Conservation (phyloP, 2,329 filamentous ascomycete genomes). For the Epichloe typhina region DNA sequence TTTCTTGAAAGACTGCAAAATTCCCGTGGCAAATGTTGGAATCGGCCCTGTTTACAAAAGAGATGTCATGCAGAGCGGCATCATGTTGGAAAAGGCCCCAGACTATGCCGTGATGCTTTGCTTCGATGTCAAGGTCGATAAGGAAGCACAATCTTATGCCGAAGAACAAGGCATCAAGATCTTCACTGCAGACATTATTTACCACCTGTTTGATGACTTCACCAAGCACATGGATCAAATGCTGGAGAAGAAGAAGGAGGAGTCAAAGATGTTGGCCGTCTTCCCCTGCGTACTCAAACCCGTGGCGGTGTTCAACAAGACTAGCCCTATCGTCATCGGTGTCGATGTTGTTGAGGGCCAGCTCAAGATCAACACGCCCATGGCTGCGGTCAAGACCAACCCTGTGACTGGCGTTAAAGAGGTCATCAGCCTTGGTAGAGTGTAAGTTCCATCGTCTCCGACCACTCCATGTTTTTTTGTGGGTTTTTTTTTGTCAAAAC, state of each 20-base stretch:
- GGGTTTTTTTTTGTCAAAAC: neutral
- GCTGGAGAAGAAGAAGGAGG: constrained; percentile 85
- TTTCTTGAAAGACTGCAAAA: constrained; percentile 92
- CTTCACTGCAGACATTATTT: constrained; percentile 98
- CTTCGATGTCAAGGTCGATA: constrained; percentile 99
- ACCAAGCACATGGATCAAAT: constrained; percentile 86
- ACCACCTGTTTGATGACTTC: constrained; percentile 94
- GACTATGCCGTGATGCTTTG: constrained; percentile 99
- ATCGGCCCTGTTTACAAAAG: constrained; percentile 97
- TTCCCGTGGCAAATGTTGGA: constrained; percentile 91
- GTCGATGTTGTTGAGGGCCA: constrained; percentile 90
- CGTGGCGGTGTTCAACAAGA: constrained; percentile 98
- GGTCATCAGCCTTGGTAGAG: constrained; percentile 73
- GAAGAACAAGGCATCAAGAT: constrained; percentile 94
- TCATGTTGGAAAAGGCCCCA: constrained; percentile 90
- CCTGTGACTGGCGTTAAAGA: constrained; percentile 70
- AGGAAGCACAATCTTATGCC: constrained; percentile 81
- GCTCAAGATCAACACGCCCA: constrained; percentile 75
- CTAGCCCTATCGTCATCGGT: constrained; percentile 84
- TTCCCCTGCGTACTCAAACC: constrained; percentile 89
- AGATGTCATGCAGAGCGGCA: constrained; percentile 88
- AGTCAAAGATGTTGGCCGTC: constrained; percentile 87
- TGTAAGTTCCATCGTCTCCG: constrained; percentile 49
- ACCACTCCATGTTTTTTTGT: neutral
- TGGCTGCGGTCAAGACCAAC: constrained; percentile 76